Evolutionary conservation across 169 alveolate genomes (phyloP), one percentile per base, ranked within the genome.

Genomic region (Plasmodium vivax): DNA sequence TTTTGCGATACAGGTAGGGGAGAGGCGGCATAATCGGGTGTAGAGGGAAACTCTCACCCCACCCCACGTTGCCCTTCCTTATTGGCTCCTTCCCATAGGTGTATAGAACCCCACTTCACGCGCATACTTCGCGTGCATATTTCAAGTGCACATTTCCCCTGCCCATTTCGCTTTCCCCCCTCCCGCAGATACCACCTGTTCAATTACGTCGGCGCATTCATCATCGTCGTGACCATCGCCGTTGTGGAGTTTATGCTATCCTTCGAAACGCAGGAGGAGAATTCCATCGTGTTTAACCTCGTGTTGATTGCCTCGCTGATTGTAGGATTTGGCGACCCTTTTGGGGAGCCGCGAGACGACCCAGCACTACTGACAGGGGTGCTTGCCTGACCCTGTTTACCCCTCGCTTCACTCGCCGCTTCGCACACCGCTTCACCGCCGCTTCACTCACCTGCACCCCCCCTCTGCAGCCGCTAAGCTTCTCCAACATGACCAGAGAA

Each of bases 401-500:
- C 54, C 54, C 4, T 45, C 54, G 3, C 54, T 45, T 16, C 6
- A 1, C 58, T 8, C 10, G 1, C 54, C 54, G 74, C 23, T 10
- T 6, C 3, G 2, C 12, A 1, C 74, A n/a, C 32, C 27, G 36
- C 3, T 23, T 1, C 12, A 58, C 75, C 36, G 1, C 3, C 14
- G 58, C 23, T 56, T 0, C 14, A 56, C 71, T 14, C 71, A 10
- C 71, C 71, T 0, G 54, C 9, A 45, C 72, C 81, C 32, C 2
- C 73, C 51, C 34, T n/a, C 72, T 16, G 14, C 72, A 88, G 94
- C 94, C 94, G 30, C 27, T 79, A 45, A 41, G 94, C 23, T 88
- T 88, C 62, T 88, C 94, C 79, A 88, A 77, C 71, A 88, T 88
- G 94, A 88, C 94, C 16, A 88, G 83, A n/a, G 94, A 88, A 58